phyloP scores from a whole-genome alignment of 192 early-diverging fungal genomes.

The Coemansia sp. region DNA sequence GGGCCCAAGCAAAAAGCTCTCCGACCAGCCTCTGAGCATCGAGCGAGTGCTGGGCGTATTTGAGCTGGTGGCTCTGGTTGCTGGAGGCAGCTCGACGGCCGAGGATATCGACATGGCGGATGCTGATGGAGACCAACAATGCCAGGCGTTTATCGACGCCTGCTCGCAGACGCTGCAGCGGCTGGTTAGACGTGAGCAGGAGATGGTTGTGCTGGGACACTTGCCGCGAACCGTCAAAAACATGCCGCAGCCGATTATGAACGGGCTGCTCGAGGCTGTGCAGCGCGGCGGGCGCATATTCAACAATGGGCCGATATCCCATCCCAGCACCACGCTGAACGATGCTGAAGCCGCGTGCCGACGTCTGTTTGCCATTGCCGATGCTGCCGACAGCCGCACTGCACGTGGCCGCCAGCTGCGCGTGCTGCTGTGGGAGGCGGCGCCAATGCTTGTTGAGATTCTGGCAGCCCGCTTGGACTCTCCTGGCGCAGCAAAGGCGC shows the following conservation, averaged over 20 bases:
- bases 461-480: slow-evolving; percentile 25
- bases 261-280: slow-evolving; percentile 34
- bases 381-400: neutral
- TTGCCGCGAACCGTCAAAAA: slow-evolving; percentile 36
- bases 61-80: slow-evolving; percentile 15
- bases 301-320: slow-evolving; percentile 29
- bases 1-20: slow-evolving; percentile 16
- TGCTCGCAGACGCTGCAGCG: slow-evolving; percentile 22
- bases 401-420: neutral
- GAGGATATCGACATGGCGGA: slow-evolving; percentile 14
- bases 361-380: slow-evolving; percentile 9
- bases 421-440: slow-evolving; percentile 18
- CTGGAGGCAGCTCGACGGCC: neutral
- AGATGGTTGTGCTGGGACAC: slow-evolving; percentile 31
- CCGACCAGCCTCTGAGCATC: slow-evolving; percentile 33
- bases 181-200: slow-evolving; percentile 40
- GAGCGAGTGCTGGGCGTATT: slow-evolving; percentile 25
- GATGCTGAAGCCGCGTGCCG: slow-evolving; percentile 14
- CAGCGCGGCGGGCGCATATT: slow-evolving; percentile 32
- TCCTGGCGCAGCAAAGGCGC: slow-evolving; percentile 5
- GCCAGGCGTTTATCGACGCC: slow-evolving; percentile 18
- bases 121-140: neutral
- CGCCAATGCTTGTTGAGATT: slow-evolving; percentile 35
- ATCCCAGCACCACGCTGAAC: neutral
- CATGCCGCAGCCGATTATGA: slow-evolving; percentile 47